A percentile compares a stretch with the other conserved stretches of the same genome.
These are phyloP conservation scores for Ambrosia trifida DNA, from an alignment of 129 eudicot genomes.

Conservation along the genomic window DNA sequence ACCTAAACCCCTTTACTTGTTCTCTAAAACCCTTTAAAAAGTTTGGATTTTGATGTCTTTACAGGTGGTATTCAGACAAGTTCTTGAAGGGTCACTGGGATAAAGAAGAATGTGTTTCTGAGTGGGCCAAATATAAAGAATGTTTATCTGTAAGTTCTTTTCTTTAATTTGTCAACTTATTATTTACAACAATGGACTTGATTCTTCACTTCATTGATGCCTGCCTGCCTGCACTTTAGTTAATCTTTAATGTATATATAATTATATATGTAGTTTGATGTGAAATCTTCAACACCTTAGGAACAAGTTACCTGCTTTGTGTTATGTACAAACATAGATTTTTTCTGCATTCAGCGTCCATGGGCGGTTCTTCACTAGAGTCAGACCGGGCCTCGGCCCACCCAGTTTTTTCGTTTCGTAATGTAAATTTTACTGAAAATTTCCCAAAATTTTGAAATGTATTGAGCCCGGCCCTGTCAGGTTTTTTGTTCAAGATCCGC, in stretches of 20 bases:
- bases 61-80: conserved; percentile 93
- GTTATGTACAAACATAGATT: background rate
- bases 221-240: background rate
- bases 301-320: conserved; percentile 1
- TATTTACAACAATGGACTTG: background rate
- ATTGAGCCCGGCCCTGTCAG: too few species aligned
- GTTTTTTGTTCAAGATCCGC: too few species aligned
- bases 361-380: too few species aligned
- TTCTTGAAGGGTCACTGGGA: conserved; percentile 92
- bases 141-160: conserved; percentile 72
- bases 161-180: background rate
- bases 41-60: conserved; percentile 1
- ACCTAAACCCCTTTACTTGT: background rate
- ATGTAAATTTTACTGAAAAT: too few species aligned
- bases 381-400: too few species aligned
- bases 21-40: conserved; percentile 15
- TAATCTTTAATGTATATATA: background rate
- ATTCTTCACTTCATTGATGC: too few species aligned
- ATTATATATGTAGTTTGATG: background rate
- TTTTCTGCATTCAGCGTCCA: background rate
- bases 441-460: too few species aligned
- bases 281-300: conserved; percentile 5
- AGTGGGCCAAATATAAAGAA: conserved; percentile 88
- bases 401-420: too few species aligned
- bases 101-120: conserved; percentile 77